A percentile compares a stretch with the other conserved stretches of the same genome.
These are phyloP conservation scores for Biscogniauxia sp. DNA, from an alignment of 2,329 filamentous ascomycete species.

Conservation along the genomic window DNA sequence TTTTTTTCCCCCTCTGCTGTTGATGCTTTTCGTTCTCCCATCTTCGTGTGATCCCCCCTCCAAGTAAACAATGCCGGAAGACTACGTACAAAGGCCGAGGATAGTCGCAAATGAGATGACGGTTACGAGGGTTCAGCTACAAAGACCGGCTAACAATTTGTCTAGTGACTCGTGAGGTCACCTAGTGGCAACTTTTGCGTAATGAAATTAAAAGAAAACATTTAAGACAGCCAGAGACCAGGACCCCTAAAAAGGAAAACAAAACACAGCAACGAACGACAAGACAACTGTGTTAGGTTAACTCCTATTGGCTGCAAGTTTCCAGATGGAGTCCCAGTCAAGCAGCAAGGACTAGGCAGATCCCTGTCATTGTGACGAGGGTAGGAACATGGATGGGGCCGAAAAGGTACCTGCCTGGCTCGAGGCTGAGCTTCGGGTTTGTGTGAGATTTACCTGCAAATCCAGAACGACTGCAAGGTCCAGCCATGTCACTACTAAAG, in stretches of 20 bases:
- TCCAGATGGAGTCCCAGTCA: conserved; percentile 23
- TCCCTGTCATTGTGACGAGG: conserved; percentile 10
- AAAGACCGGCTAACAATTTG: neutral
- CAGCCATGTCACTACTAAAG: conserved; percentile 19
- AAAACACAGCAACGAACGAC: conserved; percentile 10
- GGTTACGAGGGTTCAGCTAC: neutral
- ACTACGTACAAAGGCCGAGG: conserved; percentile 3
- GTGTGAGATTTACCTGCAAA: neutral
- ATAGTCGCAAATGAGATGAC: conserved; percentile 5
- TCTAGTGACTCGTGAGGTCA: neutral
- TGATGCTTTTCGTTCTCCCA: conserved; percentile 10
- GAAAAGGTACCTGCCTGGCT: neutral
- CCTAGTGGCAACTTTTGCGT: conserved; percentile 19
- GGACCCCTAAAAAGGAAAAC: conserved; percentile 18
- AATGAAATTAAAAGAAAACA: conserved; percentile 8
- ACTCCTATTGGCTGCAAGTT: conserved; percentile 11
- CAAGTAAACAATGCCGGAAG: conserved; percentile 20
- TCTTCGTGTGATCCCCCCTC: conserved; percentile 7
- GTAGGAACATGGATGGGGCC: conserved; percentile 2
- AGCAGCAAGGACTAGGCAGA: conserved; percentile 17
- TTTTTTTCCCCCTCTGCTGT: conserved; percentile 6
- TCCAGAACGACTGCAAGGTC: conserved; percentile 2
- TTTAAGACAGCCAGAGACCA: neutral
- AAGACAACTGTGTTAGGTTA: neutral
- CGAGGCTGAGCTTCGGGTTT: neutral